Conservation (phyloP, 306 rosid genomes). For the Ormosia emarginata region DNA sequence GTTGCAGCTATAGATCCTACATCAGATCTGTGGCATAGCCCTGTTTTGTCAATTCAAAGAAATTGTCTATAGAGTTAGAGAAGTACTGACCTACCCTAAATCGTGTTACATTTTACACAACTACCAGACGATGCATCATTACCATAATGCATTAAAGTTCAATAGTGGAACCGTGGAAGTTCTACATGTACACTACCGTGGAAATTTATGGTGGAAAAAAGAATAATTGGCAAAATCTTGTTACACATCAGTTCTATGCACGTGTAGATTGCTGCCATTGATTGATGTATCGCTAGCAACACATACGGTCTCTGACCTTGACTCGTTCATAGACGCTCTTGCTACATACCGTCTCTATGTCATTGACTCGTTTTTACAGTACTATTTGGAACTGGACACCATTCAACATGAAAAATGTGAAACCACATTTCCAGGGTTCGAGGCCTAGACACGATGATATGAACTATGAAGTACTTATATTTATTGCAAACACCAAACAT, state of each 20-base stretch:
- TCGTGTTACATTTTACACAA: background rate
- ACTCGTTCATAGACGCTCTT: background rate
- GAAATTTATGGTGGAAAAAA: background rate
- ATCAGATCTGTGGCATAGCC: background rate
- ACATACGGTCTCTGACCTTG: background rate
- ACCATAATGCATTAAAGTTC: background rate
- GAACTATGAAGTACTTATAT: background rate
- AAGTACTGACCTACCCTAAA: background rate
- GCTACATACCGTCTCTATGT: too few species aligned
- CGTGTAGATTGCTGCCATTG: background rate
- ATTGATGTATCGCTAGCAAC: background rate
- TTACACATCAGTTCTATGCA: background rate
- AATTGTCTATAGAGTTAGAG: background rate
- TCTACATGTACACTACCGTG: background rate
- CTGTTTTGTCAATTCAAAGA: background rate
- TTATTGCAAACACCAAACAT: background rate
- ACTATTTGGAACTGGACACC: too few species aligned
- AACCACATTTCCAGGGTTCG: background rate
- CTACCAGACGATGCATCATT: constrained; percentile 8
- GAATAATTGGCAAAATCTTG: background rate
- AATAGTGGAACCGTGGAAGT: background rate
- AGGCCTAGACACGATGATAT: background rate
- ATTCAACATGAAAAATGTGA: background rate
- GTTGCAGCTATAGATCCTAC: background rate
- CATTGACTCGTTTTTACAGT: too few species aligned